Conservation (phyloP, 345 rosid species). For the Ricinus communis region DNA sequence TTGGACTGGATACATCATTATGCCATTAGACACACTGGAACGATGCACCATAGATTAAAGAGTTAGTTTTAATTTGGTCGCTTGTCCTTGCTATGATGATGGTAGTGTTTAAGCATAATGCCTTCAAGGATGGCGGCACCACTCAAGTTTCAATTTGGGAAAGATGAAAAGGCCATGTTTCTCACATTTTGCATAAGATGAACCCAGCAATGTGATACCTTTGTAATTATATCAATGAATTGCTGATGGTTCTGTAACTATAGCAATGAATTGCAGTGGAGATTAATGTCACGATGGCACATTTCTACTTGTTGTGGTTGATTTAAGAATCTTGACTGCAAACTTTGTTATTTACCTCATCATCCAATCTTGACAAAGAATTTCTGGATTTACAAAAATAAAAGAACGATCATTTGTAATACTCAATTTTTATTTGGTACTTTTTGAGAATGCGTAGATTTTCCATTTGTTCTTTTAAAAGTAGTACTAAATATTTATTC, state of each 20-base stretch:
- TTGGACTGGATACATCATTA: background rate
- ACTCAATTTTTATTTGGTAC: background rate
- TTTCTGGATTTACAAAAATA: background rate
- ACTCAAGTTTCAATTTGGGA: background rate
- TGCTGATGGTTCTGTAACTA: background rate
- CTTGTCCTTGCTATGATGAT: background rate
- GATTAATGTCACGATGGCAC: no score
- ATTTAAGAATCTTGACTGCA: background rate
- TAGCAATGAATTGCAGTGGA: background rate
- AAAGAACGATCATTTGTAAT: background rate
- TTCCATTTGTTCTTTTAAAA: background rate
- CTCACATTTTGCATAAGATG: background rate
- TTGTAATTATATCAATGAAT: background rate
- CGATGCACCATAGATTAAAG: background rate
- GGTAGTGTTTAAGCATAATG: background rate
- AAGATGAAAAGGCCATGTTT: background rate
- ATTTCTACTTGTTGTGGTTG: no score
- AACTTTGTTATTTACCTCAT: background rate
- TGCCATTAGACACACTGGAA: background rate
- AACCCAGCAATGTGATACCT: background rate
- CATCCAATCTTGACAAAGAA: background rate
- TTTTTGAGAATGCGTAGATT: constrained; percentile 7
- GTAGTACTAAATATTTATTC: constrained; percentile 20
- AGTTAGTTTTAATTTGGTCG: background rate
- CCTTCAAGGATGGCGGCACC: background rate